Base-by-base conservation (phyloP, 441 rosid species). In the Erodium chrysanthum region DNA sequence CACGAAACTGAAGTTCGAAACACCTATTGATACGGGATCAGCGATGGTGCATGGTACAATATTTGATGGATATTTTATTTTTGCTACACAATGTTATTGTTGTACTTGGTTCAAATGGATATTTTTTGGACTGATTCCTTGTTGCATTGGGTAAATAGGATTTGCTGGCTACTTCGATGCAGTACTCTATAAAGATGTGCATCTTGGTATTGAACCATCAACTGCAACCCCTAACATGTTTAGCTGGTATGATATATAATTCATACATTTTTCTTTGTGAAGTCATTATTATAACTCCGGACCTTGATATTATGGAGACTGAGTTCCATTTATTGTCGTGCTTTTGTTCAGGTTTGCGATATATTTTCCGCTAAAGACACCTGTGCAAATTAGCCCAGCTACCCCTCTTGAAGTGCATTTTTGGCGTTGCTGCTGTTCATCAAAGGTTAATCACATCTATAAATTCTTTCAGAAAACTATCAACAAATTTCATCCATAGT, bases 141-240 rank as follows among this genome's bases (percentile, higher is more conserved):
- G 52, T 66, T 21, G 1, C 25, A 2, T 27, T 10, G 63, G 63
- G 73, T 64, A 29, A 70, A 70, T 56, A 94, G 99, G 97, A 72
- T 92, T 95, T 74, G 97, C 92, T 81, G 97, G 99, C 67, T 92
- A 92, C 67, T 95, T 95, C 70, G 91, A 95, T 76, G 86, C 99
- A 3, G 81, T 66, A 10, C 90, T 94, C 18, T 91, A 91, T 75
- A 85, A 90, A 81, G 97, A 94, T 77, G 88, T 94, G 17, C 97
- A 94, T 83, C 96, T 94, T 33, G 94, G 99, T 42, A 91, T 88
- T 75, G 98, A 95, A 73, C 97, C 96, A 61, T 84, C 91, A 33
- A 83, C 80, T 17, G 89, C 90, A 70, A 95, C 99, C 20, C 97
- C 99, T 66, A 87, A 90, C 84, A 95, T 92, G 98, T 95, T 92